Conservation (phyloP, 1,284 basidiomycete genomes). For the Ustilago bromivora region DNA sequence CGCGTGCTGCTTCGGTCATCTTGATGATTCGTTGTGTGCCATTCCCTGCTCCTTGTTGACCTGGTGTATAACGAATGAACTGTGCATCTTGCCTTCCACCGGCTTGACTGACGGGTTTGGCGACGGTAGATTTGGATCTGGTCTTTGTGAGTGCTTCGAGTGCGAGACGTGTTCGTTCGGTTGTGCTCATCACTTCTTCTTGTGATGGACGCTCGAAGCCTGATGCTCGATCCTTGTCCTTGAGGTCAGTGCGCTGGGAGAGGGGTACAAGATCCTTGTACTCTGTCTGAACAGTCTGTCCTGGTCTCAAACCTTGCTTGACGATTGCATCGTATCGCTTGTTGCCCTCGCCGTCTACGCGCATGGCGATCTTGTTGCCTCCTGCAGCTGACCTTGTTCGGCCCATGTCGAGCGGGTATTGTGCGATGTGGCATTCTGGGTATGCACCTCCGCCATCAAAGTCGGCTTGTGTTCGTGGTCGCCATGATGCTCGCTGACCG, state of each 20-base stretch:
- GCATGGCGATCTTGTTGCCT: slow-evolving; percentile 82
- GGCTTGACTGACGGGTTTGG: slow-evolving; percentile 71
- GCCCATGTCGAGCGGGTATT: slow-evolving; percentile 96
- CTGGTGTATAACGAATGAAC: slow-evolving; percentile 96
- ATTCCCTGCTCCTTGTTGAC: slow-evolving; percentile 77
- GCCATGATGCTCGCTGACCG: slow-evolving; percentile 87
- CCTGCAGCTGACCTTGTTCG: slow-evolving; percentile 77
- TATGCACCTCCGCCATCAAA: slow-evolving; percentile 94
- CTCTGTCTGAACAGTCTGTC: slow-evolving; percentile 89
- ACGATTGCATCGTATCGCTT: slow-evolving; percentile 98
- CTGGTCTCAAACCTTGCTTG: slow-evolving; percentile 88
- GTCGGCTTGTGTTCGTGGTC: slow-evolving; percentile 82
- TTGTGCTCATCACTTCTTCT: slow-evolving; percentile 85
- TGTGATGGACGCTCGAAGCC: slow-evolving; percentile 91
- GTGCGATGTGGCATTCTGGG: slow-evolving; percentile 96
- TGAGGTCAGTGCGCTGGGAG: slow-evolving; percentile 82
- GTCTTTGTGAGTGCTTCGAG: slow-evolving; percentile 92
- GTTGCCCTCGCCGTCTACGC: slow-evolving; percentile 95
- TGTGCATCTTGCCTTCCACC: slow-evolving; percentile 67
- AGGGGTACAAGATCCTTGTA: slow-evolving; percentile 98
- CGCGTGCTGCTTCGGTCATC: slow-evolving; percentile 83
- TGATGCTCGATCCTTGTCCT: slow-evolving; percentile 74
- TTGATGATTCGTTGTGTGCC: slow-evolving; percentile 97
- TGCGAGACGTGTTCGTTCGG: slow-evolving; percentile 89
- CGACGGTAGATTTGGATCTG: slow-evolving; percentile 96